Conservation (phyloP, 2,329 filamentous ascomycete species). For the Periconia sp. region DNA sequence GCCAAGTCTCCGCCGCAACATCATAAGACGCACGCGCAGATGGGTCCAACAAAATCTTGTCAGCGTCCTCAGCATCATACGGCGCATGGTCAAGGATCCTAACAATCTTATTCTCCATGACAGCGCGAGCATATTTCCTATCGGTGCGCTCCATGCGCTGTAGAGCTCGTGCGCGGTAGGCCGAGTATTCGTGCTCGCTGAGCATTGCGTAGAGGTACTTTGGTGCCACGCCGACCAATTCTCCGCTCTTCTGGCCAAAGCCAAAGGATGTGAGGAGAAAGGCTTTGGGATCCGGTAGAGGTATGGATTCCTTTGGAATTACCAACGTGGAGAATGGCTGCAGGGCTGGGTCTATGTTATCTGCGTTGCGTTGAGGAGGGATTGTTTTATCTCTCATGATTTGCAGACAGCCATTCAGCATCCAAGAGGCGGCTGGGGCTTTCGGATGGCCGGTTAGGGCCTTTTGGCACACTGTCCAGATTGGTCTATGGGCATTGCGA, state of each 20-base stretch:
- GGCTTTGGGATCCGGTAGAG: constrained; percentile 61
- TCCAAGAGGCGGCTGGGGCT: constrained; percentile 96
- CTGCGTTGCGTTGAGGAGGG: constrained; percentile 92
- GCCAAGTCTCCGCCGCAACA: too few species aligned
- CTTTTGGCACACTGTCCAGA: constrained; percentile 96
- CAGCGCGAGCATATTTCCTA: neutral
- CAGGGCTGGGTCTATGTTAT: constrained; percentile 82
- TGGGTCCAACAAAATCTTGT: neutral
- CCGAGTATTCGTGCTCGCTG: neutral
- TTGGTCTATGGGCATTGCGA: constrained; percentile 87
- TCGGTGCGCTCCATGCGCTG: neutral
- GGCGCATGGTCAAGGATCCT: neutral
- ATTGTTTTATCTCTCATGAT: constrained; percentile 88
- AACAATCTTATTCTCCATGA: constrained; percentile 3
- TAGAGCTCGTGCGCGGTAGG: constrained; percentile 2
- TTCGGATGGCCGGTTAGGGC: constrained; percentile 96
- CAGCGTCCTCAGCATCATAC: constrained; percentile 1
- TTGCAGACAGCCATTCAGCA: constrained; percentile 96
- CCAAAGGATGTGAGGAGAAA: constrained; percentile 97
- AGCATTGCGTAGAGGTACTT: constrained; percentile 1
- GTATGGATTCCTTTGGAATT: constrained; percentile 79
- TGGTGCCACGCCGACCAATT: constrained; percentile 60
- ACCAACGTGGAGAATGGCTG: constrained; percentile 95
- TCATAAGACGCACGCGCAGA: too few species aligned
- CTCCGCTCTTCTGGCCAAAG: constrained; percentile 95